Evolutionary conservation across 345 rosid genomes (phyloP).

Genomic region (Bruguiera sexangula): DNA sequence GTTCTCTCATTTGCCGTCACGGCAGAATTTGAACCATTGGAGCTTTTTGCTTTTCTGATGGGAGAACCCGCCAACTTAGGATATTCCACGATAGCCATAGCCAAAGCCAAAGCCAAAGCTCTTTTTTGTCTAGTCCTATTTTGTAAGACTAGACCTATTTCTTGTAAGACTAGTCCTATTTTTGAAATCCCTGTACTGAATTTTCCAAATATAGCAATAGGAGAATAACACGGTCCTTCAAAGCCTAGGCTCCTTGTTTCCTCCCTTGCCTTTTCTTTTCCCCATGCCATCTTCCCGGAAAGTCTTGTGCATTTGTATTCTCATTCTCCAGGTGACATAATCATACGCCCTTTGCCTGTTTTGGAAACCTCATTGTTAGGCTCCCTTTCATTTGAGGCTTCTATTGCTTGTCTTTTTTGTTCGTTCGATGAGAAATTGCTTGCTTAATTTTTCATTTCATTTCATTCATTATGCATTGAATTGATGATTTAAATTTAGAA

Average conservation of each 20-base stretch:
- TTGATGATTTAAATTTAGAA: slow-evolving; percentile 1
- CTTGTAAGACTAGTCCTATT: slow-evolving; percentile 2
- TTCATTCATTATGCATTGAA: neutral
- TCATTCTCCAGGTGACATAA: neutral
- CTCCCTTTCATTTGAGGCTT: neutral
- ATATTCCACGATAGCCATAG: slow-evolving; percentile 11
- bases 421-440: neutral
- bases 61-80: slow-evolving; percentile 36
- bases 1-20: too few relatives aligned
- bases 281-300: neutral
- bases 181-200: neutral
- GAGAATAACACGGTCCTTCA: neutral
- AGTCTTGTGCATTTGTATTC: slow-evolving; percentile 2
- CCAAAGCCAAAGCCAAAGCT: neutral
- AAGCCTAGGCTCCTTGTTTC: neutral
- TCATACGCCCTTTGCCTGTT: neutral
- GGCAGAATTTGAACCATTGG: neutral
- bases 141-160: neutral
- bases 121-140: neutral
- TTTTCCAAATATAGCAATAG: slow-evolving; percentile 16
- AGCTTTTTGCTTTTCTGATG: neutral
- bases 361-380: neutral
- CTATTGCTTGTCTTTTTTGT: slow-evolving; percentile 2
- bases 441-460: neutral
- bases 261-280: neutral